These are phyloP conservation scores for Paramecium pentaurelia DNA, from an alignment of 73 alveolate species.

Conservation along the genomic window DNA sequence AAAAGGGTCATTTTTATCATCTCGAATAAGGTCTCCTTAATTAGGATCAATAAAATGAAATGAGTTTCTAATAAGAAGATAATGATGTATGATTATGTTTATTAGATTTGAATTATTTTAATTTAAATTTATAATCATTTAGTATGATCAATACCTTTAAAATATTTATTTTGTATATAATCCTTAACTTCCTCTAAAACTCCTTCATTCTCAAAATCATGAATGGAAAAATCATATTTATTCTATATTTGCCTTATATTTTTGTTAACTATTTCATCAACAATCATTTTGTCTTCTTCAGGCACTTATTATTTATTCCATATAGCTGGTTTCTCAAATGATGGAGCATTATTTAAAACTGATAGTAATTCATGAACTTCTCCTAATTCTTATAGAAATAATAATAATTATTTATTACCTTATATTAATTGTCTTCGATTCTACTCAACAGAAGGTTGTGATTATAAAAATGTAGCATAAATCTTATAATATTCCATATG, in stretches of 20 bases:
- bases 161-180: not conserved
- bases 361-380: constrained; percentile 37
- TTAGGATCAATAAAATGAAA: not conserved
- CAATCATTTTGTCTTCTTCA: not conserved
- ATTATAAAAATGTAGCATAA: not conserved
- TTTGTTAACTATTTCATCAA: not conserved
- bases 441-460: constrained; percentile 9
- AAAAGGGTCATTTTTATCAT: constrained; percentile 39
- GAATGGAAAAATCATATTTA: not conserved
- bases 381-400: not conserved
- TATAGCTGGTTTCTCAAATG: not conserved
- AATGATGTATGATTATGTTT: not conserved
- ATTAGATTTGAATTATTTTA: not conserved
- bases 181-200: not conserved
- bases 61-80: not conserved
- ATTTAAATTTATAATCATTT: not conserved
- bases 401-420: not conserved
- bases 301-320: not conserved
- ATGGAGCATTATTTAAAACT: constrained; percentile 7
- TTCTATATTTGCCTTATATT: not conserved
- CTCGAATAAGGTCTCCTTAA: not conserved
- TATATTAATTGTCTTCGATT: not conserved
- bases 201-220: not conserved
- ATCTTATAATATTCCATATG: not conserved
- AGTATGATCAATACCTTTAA: not conserved